A percentile compares a stretch with the other conserved stretches of the same genome.
Conservation (phyloP, 768 basidiomycete genomes). For the Hypsizygus marmoreus region DNA sequence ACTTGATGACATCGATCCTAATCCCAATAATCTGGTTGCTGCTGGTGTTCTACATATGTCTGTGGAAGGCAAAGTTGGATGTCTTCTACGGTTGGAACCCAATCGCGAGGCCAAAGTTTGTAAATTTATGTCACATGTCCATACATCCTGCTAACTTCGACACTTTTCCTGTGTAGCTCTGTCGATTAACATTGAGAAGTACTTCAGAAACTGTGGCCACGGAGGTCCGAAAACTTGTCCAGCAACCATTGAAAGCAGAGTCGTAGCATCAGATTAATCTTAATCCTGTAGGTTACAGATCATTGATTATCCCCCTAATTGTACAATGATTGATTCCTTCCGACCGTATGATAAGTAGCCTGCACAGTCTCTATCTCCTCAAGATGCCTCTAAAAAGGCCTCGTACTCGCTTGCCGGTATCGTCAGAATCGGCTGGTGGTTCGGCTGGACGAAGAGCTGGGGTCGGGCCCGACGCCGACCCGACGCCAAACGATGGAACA, state of each 20-base stretch:
- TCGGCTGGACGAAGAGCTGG: slow-evolving; percentile 21
- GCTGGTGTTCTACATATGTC: slow-evolving; percentile 97
- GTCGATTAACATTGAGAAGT: slow-evolving; percentile 90
- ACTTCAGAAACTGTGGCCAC: slow-evolving; percentile 89
- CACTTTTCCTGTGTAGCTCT: slow-evolving; percentile 58
- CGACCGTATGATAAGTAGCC: slow-evolving; percentile 13
- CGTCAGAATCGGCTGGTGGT: slow-evolving; percentile 35
- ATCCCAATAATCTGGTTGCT: slow-evolving; percentile 88
- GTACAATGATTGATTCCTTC: slow-evolving; percentile 4
- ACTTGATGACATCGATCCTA: slow-evolving; percentile 87
- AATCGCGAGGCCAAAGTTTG: slow-evolving; percentile 93
- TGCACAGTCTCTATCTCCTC: slow-evolving; percentile 30
- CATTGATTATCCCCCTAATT: not conserved
- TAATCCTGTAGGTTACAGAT: not conserved
- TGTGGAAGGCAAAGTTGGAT: slow-evolving; percentile 92
- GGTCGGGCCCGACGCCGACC: slow-evolving; percentile 16
- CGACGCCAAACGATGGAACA: slow-evolving; percentile 35
- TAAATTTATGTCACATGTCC: slow-evolving; percentile 1
- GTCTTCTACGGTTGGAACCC: slow-evolving; percentile 89
- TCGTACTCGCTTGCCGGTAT: slow-evolving; percentile 41
- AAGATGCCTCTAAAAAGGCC: slow-evolving; percentile 46
- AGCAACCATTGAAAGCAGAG: slow-evolving; percentile 42
- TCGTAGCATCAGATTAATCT: slow-evolving; percentile 21
- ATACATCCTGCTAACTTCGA: not conserved
- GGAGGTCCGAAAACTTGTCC: slow-evolving; percentile 63